Evolutionary conservation across 78 protist species (phyloP), one percentile per base, ranked within the genome.

Genomic region (Tieghemostelium lacteum): DNA sequence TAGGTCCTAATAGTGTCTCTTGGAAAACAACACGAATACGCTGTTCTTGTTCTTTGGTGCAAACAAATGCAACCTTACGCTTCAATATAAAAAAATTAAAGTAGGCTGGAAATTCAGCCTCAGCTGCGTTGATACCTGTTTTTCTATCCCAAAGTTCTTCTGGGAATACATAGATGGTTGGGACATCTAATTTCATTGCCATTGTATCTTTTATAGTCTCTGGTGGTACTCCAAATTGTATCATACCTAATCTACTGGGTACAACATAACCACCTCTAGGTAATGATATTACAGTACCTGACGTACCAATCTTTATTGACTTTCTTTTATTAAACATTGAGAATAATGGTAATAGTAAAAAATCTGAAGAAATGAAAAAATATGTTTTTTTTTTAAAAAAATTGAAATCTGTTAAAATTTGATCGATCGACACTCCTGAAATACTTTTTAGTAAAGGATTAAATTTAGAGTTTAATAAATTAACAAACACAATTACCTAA

Each of bases 201-300:
- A 91, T 91, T 42, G 94, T 75, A 64, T 78, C 96, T 75, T 94
- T 94, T 70, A 94, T 89, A 2, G 96, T 89, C 74, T 94, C 96
- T 39, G 96, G 96, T 49, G 96, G 96, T 2, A 89, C 75, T 17
- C 96, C 96, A 42, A 94, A 70, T 80, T 94, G 96, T 8, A 94
- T 62, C 0, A 65, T 63, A 31, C 96, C 96, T 22, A 72, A 8
- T 28, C 16, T 24, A 20, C 92, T 75, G 0, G 75, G 24, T 14
- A 88, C 88, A 20, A 74, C 55, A 24, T 70, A 83, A 28, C 95
- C 95, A 39, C 95, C 95, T 2, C 83, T 39, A 3, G 86, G 85
- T 37, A 91, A 52, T 20, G 58, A 39, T n/a, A 62, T 45, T 34
- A 45, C 42, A 24, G 40, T 63, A 39, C 88, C 93, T 12, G 52